phyloP scores from a whole-genome alignment of 495 filamentous ascomycete species.

The Acidomyces sp. region DNA sequence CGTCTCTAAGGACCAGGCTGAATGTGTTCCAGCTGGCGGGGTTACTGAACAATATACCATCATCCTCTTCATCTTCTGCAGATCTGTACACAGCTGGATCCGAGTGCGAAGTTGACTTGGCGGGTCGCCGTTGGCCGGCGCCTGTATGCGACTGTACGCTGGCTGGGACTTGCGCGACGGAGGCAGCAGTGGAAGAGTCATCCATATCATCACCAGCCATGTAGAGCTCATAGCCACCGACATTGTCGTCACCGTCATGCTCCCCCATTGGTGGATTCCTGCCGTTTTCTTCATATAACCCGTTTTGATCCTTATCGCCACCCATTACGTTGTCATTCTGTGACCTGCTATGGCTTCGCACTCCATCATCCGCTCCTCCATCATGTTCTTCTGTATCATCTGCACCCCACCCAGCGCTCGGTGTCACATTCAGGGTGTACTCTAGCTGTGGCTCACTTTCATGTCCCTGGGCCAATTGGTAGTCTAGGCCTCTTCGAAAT shows the following conservation, averaged over 20 bases:
- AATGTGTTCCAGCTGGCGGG: conserved; percentile 82
- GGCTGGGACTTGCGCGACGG: too few species aligned
- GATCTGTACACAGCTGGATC: conserved; percentile 62
- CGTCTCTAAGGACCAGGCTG: conserved; percentile 77
- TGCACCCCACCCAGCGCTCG: conserved; percentile 68
- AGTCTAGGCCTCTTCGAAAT: conserved; percentile 79
- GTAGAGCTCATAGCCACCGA: conserved; percentile 83
- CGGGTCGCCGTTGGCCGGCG: conserved; percentile 22
- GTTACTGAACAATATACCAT: conserved; percentile 81
- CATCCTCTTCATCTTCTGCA: conserved; percentile 65
- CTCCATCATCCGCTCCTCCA: neutral
- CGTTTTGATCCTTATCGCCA: conserved; percentile 1
- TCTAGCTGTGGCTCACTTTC: conserved; percentile 70
- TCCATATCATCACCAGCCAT: conserved; percentile 76
- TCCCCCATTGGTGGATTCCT: conserved; percentile 14
- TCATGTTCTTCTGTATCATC: conserved; percentile 31
- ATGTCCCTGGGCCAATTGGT: conserved; percentile 78
- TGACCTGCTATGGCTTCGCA: too few species aligned
- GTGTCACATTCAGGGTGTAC: conserved; percentile 70
- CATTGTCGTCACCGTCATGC: conserved; percentile 39
- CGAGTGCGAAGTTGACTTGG: conserved; percentile 18
- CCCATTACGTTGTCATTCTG: conserved; percentile 21
- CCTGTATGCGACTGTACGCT: conserved; percentile 24
- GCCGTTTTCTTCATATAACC: neutral
- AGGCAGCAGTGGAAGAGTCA: too few species aligned